Evolutionary conservation across 1,139 yeast species (phyloP).

Genomic region (Suhomyces taliae): DNA sequence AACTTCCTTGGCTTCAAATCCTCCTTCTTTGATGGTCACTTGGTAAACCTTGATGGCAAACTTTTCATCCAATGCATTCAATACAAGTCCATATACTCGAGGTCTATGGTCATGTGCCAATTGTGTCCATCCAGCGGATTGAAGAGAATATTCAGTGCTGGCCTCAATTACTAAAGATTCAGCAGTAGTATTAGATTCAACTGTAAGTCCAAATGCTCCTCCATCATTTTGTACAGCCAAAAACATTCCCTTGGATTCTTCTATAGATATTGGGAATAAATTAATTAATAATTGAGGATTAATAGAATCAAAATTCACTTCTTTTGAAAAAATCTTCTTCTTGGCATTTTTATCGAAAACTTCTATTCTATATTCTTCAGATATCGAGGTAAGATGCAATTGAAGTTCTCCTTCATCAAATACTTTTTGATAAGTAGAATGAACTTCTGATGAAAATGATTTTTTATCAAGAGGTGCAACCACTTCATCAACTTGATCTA

Average conservation of each 20-base stretch:
- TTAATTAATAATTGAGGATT: slow-evolving; percentile 1
- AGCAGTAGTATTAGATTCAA: slow-evolving; percentile 2
- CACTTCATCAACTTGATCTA: slow-evolving; percentile 12
- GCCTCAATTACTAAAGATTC: slow-evolving; percentile 1
- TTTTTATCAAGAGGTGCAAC: slow-evolving; percentile 6
- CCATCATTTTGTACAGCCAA: slow-evolving; percentile 14
- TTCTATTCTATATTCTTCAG: slow-evolving; percentile 6
- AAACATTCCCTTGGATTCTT: slow-evolving; percentile 6
- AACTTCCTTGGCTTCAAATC: slow-evolving; percentile 12
- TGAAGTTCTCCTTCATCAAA: slow-evolving; percentile 5
- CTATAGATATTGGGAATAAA: slow-evolving; percentile 1
- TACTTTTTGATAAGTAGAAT: slow-evolving; percentile 1
- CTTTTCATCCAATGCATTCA: slow-evolving; percentile 9
- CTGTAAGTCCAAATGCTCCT: slow-evolving; percentile 7
- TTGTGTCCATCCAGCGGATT: slow-evolving; percentile 6
- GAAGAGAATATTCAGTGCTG: background rate
- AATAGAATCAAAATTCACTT: slow-evolving; percentile 2
- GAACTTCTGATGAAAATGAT: slow-evolving; percentile 2
- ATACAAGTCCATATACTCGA: slow-evolving; percentile 10
- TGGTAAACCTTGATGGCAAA: slow-evolving; percentile 13
- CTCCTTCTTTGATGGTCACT: slow-evolving; percentile 5
- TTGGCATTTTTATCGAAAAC: slow-evolving; percentile 4
- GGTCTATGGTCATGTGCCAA: background rate
- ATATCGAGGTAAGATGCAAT: slow-evolving; percentile 4
- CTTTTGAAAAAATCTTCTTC: slow-evolving; percentile 3